Evolutionary conservation across 176 grass and related monocot species (phyloP), one percentile per base, ranked within the genome.

Genomic region (Poa annua): DNA sequence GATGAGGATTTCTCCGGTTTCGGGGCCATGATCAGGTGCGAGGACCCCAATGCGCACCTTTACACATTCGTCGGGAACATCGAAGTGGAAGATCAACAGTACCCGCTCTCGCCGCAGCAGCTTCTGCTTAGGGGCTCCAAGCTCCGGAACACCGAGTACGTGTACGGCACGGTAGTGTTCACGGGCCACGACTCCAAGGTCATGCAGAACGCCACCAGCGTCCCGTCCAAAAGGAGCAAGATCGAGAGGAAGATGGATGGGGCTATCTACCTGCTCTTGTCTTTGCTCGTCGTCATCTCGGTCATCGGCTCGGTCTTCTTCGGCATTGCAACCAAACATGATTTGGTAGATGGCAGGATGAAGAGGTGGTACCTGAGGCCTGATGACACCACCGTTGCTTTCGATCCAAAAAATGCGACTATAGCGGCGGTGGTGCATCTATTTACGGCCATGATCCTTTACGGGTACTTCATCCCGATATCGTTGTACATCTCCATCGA

Each of bases 401-500:
- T 60, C 60, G 54, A 81, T 75, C 91, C 96, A 0, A 88, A 83
- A 1, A 85, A 53, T 24, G 55, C 92, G 1, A 67, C 71, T 22
- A 6, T 62, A n/a, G 69, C 92, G 25, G 82, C 92, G 19, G 5
- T 90, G 7, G 64, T 92, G 33, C 96, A 98, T 79, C 85, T 98
- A 53, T 79, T 98, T 32, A 98, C 96, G 10, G 85, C 92, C 51
- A 92, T 98, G 74, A 92, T 92, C 85, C 85, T 98, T 56, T 98
- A 98, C 20, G 80, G 92, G 3, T 72, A 94, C 74, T 93, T 98
- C 88, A 98, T 98, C 84, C 96, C 96, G 1, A 98, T 98, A 76
- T 98, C 96, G 21, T 71, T 98, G 39, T 98, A 98, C 83, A 89
- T 98, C 54, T 98, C 96, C 11, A 98, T 98, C 71, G 96, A 98